Evolutionary conservation across 805 yeast genomes (phyloP), one percentile per base, ranked within the genome.

Genomic region (Yarrowia sp.): DNA sequence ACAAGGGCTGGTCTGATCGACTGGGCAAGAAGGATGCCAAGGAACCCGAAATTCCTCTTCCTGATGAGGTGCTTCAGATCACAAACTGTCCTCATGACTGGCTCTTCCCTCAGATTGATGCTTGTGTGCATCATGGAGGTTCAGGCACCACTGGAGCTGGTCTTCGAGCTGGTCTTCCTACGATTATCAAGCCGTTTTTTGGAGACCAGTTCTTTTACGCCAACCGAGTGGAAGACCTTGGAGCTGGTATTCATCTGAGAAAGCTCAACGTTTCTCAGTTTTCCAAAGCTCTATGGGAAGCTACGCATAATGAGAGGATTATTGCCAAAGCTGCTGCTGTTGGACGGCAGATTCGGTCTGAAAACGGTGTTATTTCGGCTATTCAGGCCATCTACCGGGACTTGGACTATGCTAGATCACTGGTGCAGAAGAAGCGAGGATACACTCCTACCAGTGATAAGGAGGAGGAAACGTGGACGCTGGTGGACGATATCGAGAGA

Each of bases 101-200:
- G 98, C 77, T 93, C 41, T 93, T 93, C 75, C 88, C 93, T 0
- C 85, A 84, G 67, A 79, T 93, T 48, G 97, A 93, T 76, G 97
- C 93, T 0, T 96, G 96, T 0, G 97, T 93, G 4, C 98, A 93
- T 73, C 98, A 93, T 74, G 98, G 98, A 43, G 98, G 98, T 0
- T 88, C 96, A 0, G 98, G 98, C 1, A 90, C 98, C 0, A 93
- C 98, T 0, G 98, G 98, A 8, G 97, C 97, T 0, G 83, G 96
- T 1, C 74, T 93, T 64, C 79, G 92, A 67, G 88, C 89, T 13
- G 98, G 98, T 0, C 74, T 89, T 36, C 98, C 98, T 0, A 91
- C 96, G 0, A 82, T 93, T 38, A 85, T 93, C 70, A 93, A 92
- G 74, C 98, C 98, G 1, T 93, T 93, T 72, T 93, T 93, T 74